phyloP scores from a whole-genome alignment of 2,329 filamentous ascomycete genomes.

The Sarocladium strictum region DNA sequence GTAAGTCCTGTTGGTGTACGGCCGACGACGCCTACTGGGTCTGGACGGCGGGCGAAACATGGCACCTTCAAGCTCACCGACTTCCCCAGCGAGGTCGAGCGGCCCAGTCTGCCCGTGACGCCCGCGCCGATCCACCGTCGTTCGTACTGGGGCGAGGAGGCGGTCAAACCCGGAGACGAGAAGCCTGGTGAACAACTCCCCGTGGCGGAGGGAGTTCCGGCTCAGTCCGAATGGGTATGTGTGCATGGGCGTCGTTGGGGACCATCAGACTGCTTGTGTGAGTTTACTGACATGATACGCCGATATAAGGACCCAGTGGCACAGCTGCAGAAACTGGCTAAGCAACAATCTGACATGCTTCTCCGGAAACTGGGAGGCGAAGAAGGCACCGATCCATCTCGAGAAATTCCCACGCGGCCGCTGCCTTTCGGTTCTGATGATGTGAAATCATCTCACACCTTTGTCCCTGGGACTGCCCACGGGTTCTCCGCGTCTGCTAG shows the following conservation, averaged over 20 bases:
- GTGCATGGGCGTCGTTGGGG: conserved; percentile 46
- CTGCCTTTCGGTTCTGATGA: conserved; percentile 49
- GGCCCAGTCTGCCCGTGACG: conserved; percentile 85
- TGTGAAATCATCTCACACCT: conserved; percentile 16
- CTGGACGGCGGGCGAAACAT: conserved; percentile 15
- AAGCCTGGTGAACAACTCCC: conserved; percentile 59
- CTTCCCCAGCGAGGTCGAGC: conserved; percentile 76
- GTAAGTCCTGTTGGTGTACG: conserved; percentile 10
- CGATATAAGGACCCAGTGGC: conserved; percentile 59
- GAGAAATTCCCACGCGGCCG: conserved; percentile 41
- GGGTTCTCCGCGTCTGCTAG: not conserved
- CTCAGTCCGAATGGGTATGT: conserved; percentile 94
- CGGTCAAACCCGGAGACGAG: conserved; percentile 35
- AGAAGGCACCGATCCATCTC: conserved; percentile 22
- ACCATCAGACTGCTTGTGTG: conserved; percentile 48
- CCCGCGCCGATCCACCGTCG: conserved; percentile 71
- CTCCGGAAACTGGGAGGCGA: conserved; percentile 42
- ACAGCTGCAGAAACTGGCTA: conserved; percentile 64
- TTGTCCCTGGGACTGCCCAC: not conserved
- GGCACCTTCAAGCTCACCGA: conserved; percentile 67
- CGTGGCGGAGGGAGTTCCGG: conserved; percentile 73
- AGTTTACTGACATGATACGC: conserved; percentile 46
- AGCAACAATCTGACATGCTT: conserved; percentile 59
- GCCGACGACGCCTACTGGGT: conserved; percentile 21
- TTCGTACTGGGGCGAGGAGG: conserved; percentile 57